phyloP scores from a whole-genome alignment of 441 rosid genomes.

The Flueggea neowawraea region DNA sequence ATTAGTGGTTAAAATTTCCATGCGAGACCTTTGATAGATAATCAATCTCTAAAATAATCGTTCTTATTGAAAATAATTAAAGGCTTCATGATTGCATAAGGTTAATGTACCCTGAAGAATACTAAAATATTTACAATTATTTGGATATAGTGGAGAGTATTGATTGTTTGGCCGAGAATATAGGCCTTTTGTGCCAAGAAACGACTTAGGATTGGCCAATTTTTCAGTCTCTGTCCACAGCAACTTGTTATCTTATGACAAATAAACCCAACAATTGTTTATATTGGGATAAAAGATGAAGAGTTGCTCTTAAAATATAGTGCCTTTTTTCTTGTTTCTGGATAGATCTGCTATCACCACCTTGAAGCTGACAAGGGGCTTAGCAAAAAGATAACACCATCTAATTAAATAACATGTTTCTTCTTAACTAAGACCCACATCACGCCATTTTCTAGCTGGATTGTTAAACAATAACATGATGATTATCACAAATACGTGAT shows the following conservation, averaged over 20 bases:
- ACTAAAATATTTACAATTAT: slow-evolving; percentile 9
- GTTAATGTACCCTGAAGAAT: slow-evolving; percentile 10
- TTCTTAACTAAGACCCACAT: background rate
- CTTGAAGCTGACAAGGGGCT: background rate
- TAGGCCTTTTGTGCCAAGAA: slow-evolving; percentile 18
- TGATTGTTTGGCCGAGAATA: slow-evolving; percentile 29
- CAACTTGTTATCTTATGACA: too few species aligned
- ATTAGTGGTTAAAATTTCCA: background rate
- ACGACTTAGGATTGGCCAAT: background rate
- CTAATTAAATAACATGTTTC: background rate
- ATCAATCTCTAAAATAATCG: too few species aligned
- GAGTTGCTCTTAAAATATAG: slow-evolving; percentile 1
- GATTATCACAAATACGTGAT: too few species aligned
- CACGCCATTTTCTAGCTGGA: background rate
- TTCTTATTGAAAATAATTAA: background rate
- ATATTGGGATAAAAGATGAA: background rate
- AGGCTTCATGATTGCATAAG: slow-evolving; percentile 17
- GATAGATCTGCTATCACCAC: slow-evolving; percentile 17
- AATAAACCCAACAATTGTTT: too few species aligned
- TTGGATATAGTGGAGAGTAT: slow-evolving; percentile 11
- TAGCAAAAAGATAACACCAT: background rate
- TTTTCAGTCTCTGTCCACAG: too few species aligned
- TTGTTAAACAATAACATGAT: too few species aligned
- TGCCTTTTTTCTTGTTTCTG: background rate
- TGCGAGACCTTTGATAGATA: background rate